These are phyloP conservation scores for Linum usitatissimum DNA, from an alignment of 345 rosid species.

Conservation along the genomic window DNA sequence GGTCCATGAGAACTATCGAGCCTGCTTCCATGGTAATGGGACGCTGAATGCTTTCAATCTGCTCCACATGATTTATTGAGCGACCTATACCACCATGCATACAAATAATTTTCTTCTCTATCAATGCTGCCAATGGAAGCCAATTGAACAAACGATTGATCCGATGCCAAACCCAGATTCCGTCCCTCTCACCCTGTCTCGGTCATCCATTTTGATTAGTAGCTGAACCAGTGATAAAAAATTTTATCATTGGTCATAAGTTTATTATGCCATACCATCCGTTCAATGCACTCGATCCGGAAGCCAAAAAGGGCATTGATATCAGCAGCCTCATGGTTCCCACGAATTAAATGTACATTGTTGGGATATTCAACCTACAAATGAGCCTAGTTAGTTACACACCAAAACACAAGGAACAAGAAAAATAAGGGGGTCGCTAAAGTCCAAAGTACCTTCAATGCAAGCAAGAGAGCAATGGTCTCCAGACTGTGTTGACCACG, in stretches of 20 bases:
- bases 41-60: slow-evolving; percentile 89
- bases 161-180: slow-evolving; percentile 98
- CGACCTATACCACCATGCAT: slow-evolving; percentile 99
- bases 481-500: slow-evolving; percentile 99
- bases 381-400: slow-evolving; percentile 11
- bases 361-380: slow-evolving; percentile 82
- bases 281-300: slow-evolving; percentile 93
- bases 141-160: slow-evolving; percentile 94
- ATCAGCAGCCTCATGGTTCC: slow-evolving; percentile 99
- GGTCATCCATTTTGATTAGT: slow-evolving; percentile 19
- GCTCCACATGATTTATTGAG: slow-evolving; percentile 91
- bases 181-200: slow-evolving; percentile 92
- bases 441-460: slow-evolving; percentile 62
- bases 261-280: slow-evolving; percentile 54
- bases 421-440: neutral
- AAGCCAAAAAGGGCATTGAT: slow-evolving; percentile 99
- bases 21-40: slow-evolving; percentile 97
- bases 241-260: neutral
- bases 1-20: slow-evolving; percentile 92
- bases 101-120: slow-evolving; percentile 93
- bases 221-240: slow-evolving; percentile 11
- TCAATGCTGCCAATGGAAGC: slow-evolving; percentile 91
- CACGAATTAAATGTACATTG: slow-evolving; percentile 89
- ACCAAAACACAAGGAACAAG: slow-evolving; percentile 7
- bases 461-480: slow-evolving; percentile 86